A percentile compares a stretch with the other conserved stretches of the same genome.
Evolutionary conservation across 768 basidiomycete species (phyloP).

Genomic region (Leucosporidium yakuticum): DNA sequence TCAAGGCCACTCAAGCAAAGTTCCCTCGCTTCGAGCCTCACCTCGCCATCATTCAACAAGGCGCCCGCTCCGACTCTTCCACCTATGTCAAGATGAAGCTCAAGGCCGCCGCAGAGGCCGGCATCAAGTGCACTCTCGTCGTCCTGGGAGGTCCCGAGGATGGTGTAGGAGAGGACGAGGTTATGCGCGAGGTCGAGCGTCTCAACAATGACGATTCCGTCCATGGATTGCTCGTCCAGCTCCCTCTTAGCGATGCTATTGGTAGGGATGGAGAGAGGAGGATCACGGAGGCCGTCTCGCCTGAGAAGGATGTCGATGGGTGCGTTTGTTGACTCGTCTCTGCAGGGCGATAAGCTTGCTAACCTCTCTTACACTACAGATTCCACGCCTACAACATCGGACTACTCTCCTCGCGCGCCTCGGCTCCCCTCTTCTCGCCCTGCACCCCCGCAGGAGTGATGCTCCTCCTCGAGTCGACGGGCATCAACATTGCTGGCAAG

Average conservation of each 20-base stretch:
- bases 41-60: constrained; percentile 89
- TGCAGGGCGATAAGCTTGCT: neutral
- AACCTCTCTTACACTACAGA: constrained; percentile 46
- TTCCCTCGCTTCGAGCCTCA: constrained; percentile 86
- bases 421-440: constrained; percentile 81
- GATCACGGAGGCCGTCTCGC: constrained; percentile 90
- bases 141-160: constrained; percentile 42
- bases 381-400: constrained; percentile 99
- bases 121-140: constrained; percentile 79
- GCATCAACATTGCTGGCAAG: constrained; percentile 66
- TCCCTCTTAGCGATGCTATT: constrained; percentile 81
- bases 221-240: constrained; percentile 88
- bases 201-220: constrained; percentile 76
- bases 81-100: constrained; percentile 97
- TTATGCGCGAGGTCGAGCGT: constrained; percentile 63
- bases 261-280: constrained; percentile 72
- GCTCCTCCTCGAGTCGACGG: constrained; percentile 80
- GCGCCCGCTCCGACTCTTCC: constrained; percentile 79
- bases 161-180: constrained; percentile 29
- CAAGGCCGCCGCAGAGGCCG: constrained; percentile 89
- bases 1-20: constrained; percentile 57
- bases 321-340: constrained; percentile 44
- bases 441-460: constrained; percentile 95
- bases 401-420: constrained; percentile 81
- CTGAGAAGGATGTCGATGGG: constrained; percentile 97